A percentile compares a stretch with the other conserved stretches of the same genome.
These are phyloP conservation scores for Leccinum ochraceum DNA, from an alignment of 768 basidiomycete species.

Conservation along the genomic window DNA sequence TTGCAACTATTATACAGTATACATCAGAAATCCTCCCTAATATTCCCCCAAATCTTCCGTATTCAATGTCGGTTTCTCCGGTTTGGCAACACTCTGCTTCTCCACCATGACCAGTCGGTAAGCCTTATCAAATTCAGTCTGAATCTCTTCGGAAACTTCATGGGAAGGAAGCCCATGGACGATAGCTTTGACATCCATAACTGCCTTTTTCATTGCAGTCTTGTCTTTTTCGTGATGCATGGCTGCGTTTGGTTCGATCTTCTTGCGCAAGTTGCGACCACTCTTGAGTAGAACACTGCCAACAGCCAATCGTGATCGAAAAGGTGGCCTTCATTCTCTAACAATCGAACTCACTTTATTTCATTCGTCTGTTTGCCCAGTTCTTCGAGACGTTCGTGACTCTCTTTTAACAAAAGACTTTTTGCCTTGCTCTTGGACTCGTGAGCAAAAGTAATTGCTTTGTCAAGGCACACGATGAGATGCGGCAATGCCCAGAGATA, in stretches of 20 bases:
- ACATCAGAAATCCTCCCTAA: neutral
- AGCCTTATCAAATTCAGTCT: conserved; percentile 31
- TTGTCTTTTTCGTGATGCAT: conserved; percentile 31
- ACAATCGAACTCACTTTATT: conserved; percentile 33
- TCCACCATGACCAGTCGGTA: conserved; percentile 36
- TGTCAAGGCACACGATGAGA: conserved; percentile 43
- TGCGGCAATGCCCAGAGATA: conserved; percentile 42
- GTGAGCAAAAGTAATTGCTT: conserved; percentile 25
- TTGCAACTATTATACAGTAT: neutral
- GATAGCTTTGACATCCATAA: conserved; percentile 31
- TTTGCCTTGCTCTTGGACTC: conserved; percentile 36
- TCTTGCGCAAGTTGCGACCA: conserved; percentile 29
- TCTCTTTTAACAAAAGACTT: conserved; percentile 27
- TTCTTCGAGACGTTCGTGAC: conserved; percentile 39
- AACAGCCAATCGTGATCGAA: neutral
- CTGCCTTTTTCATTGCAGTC: conserved; percentile 26
- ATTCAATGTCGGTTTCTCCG: conserved; percentile 26
- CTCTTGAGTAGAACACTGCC: conserved; percentile 31
- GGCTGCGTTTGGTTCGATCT: conserved; percentile 32
- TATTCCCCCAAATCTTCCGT: conserved; percentile 23
- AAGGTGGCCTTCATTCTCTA: neutral
- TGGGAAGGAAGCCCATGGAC: conserved; percentile 25
- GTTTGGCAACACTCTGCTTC: conserved; percentile 5
- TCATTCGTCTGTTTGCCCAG: conserved; percentile 31
- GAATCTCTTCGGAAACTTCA: conserved; percentile 15